Percentiles rank a stretch among this genome's conserved stretches.
phyloP scores from a whole-genome alignment of 768 basidiomycete genomes.

The Crucibulum laeve region DNA sequence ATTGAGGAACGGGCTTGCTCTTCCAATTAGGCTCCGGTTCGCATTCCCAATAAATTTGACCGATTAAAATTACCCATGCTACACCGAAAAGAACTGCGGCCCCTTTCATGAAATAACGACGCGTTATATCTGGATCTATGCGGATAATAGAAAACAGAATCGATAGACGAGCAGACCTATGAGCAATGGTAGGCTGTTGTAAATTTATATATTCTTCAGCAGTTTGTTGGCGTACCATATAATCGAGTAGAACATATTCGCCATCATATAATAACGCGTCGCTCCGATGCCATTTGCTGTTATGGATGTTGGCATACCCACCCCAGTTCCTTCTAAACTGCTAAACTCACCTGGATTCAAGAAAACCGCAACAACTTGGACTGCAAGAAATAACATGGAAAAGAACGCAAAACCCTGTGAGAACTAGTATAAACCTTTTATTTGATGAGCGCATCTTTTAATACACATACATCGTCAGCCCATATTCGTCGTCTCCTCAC shows the following conservation, averaged over 20 bases:
- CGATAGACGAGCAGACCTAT: neutral
- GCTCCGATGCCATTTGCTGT: conserved; percentile 9
- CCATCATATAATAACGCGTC: neutral
- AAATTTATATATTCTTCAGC: neutral
- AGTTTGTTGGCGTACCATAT: neutral
- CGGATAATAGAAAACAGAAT: conserved; percentile 7
- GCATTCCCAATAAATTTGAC: neutral
- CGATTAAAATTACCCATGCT: neutral
- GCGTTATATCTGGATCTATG: conserved; percentile 21
- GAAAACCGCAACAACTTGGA: neutral
- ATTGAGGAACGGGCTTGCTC: neutral
- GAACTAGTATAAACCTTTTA: neutral
- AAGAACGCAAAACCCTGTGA: conserved; percentile 24
- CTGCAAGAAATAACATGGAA: conserved; percentile 18
- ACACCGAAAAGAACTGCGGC: neutral
- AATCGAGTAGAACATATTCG: neutral
- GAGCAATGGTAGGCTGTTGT: neutral
- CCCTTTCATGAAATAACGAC: conserved; percentile 10
- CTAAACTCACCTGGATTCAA: neutral
- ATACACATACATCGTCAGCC: conserved; percentile 33
- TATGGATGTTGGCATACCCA: neutral
- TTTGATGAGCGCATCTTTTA: too few relatives aligned
- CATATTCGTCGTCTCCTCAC: conserved; percentile 25
- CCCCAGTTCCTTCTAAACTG: neutral
- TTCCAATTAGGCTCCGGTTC: neutral